phyloP scores from a whole-genome alignment of 2,329 filamentous ascomycete genomes.

The Hypoxylon sp. region DNA sequence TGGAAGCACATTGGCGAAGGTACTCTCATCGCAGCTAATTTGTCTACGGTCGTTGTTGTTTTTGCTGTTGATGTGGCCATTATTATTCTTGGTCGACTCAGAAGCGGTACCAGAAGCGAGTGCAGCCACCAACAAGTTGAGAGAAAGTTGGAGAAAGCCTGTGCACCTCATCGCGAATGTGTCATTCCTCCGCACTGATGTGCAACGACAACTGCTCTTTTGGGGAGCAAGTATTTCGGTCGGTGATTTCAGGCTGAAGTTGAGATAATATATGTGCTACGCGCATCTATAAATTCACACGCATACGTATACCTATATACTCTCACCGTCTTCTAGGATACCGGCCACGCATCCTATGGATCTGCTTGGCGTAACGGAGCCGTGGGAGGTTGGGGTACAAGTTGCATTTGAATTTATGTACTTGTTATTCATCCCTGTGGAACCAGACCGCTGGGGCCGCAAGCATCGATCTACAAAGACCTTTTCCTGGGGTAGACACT shows the following conservation, averaged over 20 bases:
- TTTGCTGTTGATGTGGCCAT: slow-evolving; percentile 21
- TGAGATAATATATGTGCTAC: slow-evolving; percentile 39
- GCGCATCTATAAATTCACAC: slow-evolving; percentile 9
- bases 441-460: slow-evolving; percentile 27
- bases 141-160: slow-evolving; percentile 35
- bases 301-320: slow-evolving; percentile 20
- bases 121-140: slow-evolving; percentile 23
- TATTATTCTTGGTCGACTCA: slow-evolving; percentile 16
- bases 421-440: slow-evolving; percentile 27
- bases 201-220: slow-evolving; percentile 34
- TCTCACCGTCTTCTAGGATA: background rate
- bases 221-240: slow-evolving; percentile 20
- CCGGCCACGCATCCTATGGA: slow-evolving; percentile 17
- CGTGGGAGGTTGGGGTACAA: slow-evolving; percentile 33
- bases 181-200: slow-evolving; percentile 32
- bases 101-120: slow-evolving; percentile 23
- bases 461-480: slow-evolving; percentile 22
- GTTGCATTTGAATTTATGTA: slow-evolving; percentile 16
- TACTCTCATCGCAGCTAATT: slow-evolving; percentile 35
- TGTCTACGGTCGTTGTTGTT: slow-evolving; percentile 33
- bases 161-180: slow-evolving; percentile 38
- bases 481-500: slow-evolving; percentile 10
- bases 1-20: slow-evolving; percentile 49
- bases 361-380: slow-evolving; percentile 19
- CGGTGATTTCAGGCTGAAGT: slow-evolving; percentile 39